Evolutionary conservation across 352 stramenopile genomes (phyloP).

Genomic region (Globisporangium canariense): DNA sequence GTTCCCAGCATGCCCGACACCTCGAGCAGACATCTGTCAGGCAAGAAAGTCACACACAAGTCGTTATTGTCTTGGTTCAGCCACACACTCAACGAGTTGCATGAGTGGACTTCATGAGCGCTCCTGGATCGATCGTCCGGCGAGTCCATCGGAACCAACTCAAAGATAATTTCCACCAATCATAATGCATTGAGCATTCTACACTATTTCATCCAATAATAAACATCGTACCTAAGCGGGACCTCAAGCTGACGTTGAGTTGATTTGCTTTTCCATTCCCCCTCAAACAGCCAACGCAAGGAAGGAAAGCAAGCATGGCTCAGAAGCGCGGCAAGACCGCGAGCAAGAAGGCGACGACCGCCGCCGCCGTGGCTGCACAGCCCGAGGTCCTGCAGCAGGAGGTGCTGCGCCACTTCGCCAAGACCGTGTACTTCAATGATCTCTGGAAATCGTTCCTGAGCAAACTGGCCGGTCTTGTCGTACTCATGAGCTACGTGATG

Average conservation of each 20-base stretch:
- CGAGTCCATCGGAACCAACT: too few species aligned
- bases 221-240: background rate
- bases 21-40: too few species aligned
- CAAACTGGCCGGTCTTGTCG: slow-evolving; percentile 70
- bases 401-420: slow-evolving; percentile 74
- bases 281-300: background rate
- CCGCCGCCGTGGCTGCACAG: slow-evolving; percentile 14
- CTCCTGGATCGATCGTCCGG: too few species aligned
- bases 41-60: too few species aligned
- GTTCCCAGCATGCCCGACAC: too few species aligned
- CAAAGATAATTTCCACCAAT: too few species aligned
- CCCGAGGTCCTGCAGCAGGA: slow-evolving; percentile 52
- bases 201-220: background rate
- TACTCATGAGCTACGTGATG: slow-evolving; percentile 60
- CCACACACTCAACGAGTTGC: too few species aligned
- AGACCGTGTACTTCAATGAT: slow-evolving; percentile 86
- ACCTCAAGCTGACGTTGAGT: too few species aligned
- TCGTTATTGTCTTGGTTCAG: too few species aligned
- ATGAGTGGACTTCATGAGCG: too few species aligned
- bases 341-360: slow-evolving; percentile 15
- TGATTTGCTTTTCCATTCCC: background rate
- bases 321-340: slow-evolving; percentile 13
- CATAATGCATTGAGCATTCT: background rate
- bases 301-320: slow-evolving; percentile 9
- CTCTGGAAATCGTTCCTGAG: slow-evolving; percentile 79